Percentiles rank a stretch among this genome's conserved stretches.
Evolutionary conservation across 139 green algal genomes (phyloP).

Genomic region (Chlamydomonas sp.): DNA sequence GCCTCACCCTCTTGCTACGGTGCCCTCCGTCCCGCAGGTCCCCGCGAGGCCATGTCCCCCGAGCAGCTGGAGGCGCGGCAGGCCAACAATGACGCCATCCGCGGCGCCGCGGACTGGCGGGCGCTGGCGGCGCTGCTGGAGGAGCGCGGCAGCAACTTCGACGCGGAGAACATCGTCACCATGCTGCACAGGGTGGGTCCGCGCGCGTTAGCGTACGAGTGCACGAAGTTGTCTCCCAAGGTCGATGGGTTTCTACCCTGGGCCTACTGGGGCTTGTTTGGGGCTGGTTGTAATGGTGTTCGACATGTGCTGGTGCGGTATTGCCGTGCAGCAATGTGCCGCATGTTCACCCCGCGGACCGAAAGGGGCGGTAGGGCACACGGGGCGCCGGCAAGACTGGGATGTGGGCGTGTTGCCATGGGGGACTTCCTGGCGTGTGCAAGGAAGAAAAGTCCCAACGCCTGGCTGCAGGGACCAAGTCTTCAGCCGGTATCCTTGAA

Average conservation of each 20-base stretch:
- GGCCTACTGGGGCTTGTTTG: neutral
- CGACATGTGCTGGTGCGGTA: neutral
- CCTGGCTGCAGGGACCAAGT: no score
- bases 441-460: no score
- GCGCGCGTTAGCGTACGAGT: neutral
- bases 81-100: conserved; percentile 27
- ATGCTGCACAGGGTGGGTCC: conserved; percentile 30
- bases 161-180: conserved; percentile 28
- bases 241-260: no score
- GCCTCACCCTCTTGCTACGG: neutral
- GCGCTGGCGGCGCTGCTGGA: conserved; percentile 24
- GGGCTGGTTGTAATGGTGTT: neutral
- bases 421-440: no score
- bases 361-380: no score
- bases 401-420: no score
- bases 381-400: no score
- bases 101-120: conserved; percentile 10
- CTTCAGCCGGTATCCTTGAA: no score
- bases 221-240: no score
- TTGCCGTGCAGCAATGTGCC: neutral
- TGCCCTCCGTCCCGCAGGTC: neutral
- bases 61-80: neutral
- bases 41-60: conserved; percentile 15
- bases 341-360: no score
- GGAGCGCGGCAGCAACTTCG: conserved; percentile 17